Percentiles rank a stretch among this genome's conserved stretches.
phyloP scores from a whole-genome alignment of 495 filamentous ascomycete genomes.

The Penicillium pulvis region DNA sequence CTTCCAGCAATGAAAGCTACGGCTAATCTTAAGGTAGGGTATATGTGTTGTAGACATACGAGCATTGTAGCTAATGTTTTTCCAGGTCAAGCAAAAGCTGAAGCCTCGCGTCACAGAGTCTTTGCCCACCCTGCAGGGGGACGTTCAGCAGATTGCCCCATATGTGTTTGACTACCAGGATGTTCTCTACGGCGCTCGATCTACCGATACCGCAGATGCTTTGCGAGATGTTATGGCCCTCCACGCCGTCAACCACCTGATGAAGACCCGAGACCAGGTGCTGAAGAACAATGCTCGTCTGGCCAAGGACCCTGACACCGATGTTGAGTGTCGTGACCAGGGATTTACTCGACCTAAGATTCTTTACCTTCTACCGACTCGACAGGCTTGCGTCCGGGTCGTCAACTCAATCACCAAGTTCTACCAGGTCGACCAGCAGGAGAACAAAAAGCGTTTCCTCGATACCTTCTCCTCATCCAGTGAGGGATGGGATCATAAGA shows the following conservation, averaged over 20 bases:
- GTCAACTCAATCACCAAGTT: conserved; percentile 73
- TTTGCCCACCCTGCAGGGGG: conserved; percentile 36
- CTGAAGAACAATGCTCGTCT: conserved; percentile 88
- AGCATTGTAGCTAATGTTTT: not conserved
- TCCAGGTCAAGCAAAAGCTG: conserved; percentile 51
- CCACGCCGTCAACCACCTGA: conserved; percentile 85
- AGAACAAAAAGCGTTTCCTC: conserved; percentile 90
- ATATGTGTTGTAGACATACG: not conserved
- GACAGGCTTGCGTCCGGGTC: conserved; percentile 76
- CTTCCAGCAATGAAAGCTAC: conserved; percentile 42
- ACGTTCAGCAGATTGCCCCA: conserved; percentile 39
- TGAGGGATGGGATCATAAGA: conserved; percentile 68
- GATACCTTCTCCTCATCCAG: conserved; percentile 72
- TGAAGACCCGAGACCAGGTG: conserved; percentile 89
- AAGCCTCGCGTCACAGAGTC: conserved; percentile 34
- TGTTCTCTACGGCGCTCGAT: conserved; percentile 73
- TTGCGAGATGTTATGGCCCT: conserved; percentile 75
- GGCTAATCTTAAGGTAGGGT: conserved; percentile 37
- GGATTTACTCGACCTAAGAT: conserved; percentile 95
- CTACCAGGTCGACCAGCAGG: conserved; percentile 83
- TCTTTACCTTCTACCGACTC: conserved; percentile 83
- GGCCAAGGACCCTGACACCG: conserved; percentile 57
- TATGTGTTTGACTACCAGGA: conserved; percentile 76
- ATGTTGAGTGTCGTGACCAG: conserved; percentile 85
- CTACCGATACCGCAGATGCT: conserved; percentile 59